Evolutionary conservation across 2,329 filamentous ascomycete species (phyloP), one percentile per base, ranked within the genome.

Genomic region (Ophiocordyceps robertsii): DNA sequence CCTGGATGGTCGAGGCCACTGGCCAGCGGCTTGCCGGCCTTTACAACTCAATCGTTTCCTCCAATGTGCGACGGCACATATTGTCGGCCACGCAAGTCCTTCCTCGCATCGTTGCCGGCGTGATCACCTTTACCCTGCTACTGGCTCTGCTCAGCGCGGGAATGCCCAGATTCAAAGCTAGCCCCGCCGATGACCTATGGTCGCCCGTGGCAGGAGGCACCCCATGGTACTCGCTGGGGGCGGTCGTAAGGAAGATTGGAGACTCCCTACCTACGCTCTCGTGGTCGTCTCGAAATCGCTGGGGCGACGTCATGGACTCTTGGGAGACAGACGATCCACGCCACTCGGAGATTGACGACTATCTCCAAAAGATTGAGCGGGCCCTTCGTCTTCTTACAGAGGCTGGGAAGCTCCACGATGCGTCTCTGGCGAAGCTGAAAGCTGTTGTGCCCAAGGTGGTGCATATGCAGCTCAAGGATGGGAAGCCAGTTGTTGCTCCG

Each of bases 371-470:
- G 31, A 54, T 60, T 38, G 50, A 57, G 21, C 53, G 54, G 9
- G 57, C 57, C 27, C 47, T 65, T 5, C 48, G 54, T 7, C 42
- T 50, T 6, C 41, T 66, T 38, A 53, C 53, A 17, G 50, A 56
- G 6, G 49, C 58, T 4, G 49, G 48, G 3, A 55, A 57, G 10
- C 50, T 65, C 2, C 63, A 70, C 17, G 52, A 62, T 0, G 54
- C 52, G 2, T 59, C 65, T 0, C 50, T 70, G 6, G 50, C 65
- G 13, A 64, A 65, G 30, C 53, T 82, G 3, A 54, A 70, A 38
- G 51, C 60, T 0, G 59, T 72, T 4, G 57, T 85, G 3, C 81
- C 82, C 0, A 65, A 70, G 12, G 51, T 71, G 10, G 62, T 85
- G 5, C 70, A 73, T 45, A 69, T 82, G 48, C 65, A 70, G 13